Evolutionary conservation across 1,284 basidiomycete species (phyloP).

Genomic region (Pascua guehoae): DNA sequence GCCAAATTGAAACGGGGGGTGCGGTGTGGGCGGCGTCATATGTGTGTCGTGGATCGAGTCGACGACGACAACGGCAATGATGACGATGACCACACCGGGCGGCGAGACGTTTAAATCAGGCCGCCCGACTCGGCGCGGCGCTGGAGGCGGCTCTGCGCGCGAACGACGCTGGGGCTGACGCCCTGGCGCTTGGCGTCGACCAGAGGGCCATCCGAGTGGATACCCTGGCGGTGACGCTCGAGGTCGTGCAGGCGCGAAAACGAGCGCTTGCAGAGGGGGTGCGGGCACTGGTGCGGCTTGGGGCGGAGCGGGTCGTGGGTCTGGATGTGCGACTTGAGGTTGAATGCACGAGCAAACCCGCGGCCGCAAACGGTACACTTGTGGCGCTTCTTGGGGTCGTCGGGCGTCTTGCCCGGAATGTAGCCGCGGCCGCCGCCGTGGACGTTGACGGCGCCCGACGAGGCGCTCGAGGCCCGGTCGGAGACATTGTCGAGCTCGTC

Average conservation of each 20-base stretch:
- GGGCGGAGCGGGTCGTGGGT: conserved; percentile 50
- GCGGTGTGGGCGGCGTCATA: neutral
- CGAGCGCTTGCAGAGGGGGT: conserved; percentile 45
- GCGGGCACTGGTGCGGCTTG: conserved; percentile 50
- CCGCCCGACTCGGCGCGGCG: conserved; percentile 39
- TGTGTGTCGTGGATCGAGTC: neutral
- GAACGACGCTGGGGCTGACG: conserved; percentile 42
- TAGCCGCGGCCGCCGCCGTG: conserved; percentile 49
- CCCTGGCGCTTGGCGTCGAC: conserved; percentile 48
- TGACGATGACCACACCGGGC: conserved; percentile 2
- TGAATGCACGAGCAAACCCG: conserved; percentile 50
- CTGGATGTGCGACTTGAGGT: conserved; percentile 49
- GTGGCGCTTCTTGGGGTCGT: conserved; percentile 51
- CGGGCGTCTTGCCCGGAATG: conserved; percentile 48
- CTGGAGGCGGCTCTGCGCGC: conserved; percentile 44
- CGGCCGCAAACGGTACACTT: conserved; percentile 49
- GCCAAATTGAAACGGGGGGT: conserved; percentile 25
- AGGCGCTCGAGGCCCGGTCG: conserved; percentile 10
- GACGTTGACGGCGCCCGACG: conserved; percentile 29
- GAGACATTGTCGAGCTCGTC: conserved; percentile 13
- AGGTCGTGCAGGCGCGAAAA: conserved; percentile 51
- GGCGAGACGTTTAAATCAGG: conserved; percentile 31
- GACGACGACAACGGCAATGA: conserved; percentile 1
- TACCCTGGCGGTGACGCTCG: conserved; percentile 51
- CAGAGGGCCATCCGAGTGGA: conserved; percentile 49